A percentile compares a stretch with the other conserved stretches of the same genome.
Conservation (phyloP, 371 early-diverging fungal genomes). For the Mucor sp. region DNA sequence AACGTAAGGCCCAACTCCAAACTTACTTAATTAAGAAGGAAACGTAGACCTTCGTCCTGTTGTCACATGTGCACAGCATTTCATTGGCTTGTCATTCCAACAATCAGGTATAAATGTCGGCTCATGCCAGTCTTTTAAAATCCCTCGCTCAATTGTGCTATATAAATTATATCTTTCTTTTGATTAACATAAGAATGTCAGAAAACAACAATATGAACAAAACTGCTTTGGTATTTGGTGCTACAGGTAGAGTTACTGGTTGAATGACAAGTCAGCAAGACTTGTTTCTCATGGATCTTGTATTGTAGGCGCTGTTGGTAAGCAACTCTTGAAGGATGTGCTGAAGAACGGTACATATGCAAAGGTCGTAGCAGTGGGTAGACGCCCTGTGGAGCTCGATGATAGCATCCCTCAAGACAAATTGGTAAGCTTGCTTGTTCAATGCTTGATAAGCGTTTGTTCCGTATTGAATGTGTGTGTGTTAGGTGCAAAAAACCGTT, state of each 20-base stretch:
- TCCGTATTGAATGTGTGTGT: neutral
- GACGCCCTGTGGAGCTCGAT: constrained; percentile 57
- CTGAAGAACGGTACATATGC: constrained; percentile 61
- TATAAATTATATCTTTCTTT: neutral
- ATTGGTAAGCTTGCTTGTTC: constrained; percentile 31
- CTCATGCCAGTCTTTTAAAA: too few relatives aligned
- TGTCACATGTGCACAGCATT: too few relatives aligned
- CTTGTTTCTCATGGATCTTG: neutral
- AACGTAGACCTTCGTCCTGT: too few relatives aligned
- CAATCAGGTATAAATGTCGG: too few relatives aligned
- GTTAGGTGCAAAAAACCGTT: constrained; percentile 42
- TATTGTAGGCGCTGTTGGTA: constrained; percentile 69
- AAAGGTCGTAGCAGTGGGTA: constrained; percentile 65
- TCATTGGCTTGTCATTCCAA: too few relatives aligned
- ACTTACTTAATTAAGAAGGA: too few relatives aligned
- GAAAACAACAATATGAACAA: constrained; percentile 3
- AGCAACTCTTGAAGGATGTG: constrained; percentile 62
- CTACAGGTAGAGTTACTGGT: constrained; percentile 20
- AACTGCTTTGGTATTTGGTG: constrained; percentile 25
- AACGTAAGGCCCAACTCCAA: too few relatives aligned
- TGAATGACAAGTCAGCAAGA: neutral
- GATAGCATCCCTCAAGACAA: constrained; percentile 57
- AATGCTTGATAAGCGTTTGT: neutral
- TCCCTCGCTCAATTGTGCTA: too few relatives aligned
- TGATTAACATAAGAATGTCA: neutral